Evolutionary conservation across 768 basidiomycete species (phyloP).

Genomic region (Leccinum uliginosum): DNA sequence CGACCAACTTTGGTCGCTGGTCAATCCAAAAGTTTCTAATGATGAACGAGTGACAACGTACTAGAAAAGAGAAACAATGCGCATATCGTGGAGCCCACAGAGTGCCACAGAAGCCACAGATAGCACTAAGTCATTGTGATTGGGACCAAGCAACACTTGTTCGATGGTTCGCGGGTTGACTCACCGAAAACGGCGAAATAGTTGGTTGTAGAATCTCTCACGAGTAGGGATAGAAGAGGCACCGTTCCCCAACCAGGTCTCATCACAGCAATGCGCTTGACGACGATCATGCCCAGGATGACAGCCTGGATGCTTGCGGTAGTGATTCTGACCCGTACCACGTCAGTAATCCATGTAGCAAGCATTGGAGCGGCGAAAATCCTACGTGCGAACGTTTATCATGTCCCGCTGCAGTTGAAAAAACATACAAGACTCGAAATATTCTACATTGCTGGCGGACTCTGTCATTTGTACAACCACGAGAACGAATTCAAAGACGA

Average conservation of each 20-base stretch:
- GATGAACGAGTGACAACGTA: not conserved
- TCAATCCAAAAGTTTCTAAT: not conserved
- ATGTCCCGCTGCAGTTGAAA: not conserved
- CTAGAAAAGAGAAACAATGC: not conserved
- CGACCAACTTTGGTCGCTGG: conserved; percentile 11
- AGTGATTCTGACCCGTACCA: conserved; percentile 1
- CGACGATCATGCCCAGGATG: conserved; percentile 36
- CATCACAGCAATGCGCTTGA: conserved; percentile 33
- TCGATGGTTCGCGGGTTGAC: not conserved
- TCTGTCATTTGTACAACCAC: conserved; percentile 20
- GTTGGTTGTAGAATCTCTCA: conserved; percentile 43
- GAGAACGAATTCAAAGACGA: conserved; percentile 17
- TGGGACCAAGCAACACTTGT: not conserved
- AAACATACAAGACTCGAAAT: conserved; percentile 25
- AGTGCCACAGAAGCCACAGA: not conserved
- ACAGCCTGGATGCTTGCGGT: conserved; percentile 32
- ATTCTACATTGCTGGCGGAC: not conserved
- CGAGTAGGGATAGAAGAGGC: conserved; percentile 37
- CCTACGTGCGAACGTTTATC: conserved; percentile 15
- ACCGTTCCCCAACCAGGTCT: conserved; percentile 39
- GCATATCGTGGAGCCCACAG: conserved; percentile 3
- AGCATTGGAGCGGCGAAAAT: not conserved
- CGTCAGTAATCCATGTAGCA: not conserved
- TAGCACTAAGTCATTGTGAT: conserved; percentile 2
- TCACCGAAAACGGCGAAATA: conserved; percentile 39